Conservation (phyloP, 2,329 filamentous ascomycete genomes). For the Lojkania enalia region DNA sequence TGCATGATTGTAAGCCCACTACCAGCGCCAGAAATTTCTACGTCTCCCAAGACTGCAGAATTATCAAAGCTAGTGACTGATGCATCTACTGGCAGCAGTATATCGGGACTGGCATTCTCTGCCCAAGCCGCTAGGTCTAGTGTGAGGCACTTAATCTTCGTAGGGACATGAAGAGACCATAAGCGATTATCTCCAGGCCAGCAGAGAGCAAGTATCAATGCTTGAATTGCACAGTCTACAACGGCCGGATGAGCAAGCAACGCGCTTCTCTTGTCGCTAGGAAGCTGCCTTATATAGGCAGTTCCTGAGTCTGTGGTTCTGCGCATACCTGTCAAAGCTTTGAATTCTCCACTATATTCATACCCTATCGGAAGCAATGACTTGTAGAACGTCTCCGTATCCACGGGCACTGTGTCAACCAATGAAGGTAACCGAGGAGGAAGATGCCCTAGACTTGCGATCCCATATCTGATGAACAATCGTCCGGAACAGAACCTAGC, state of each 20-base stretch:
- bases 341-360: constrained; percentile 17
- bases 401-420: neutral
- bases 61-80: too few species aligned
- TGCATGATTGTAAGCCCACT: constrained; percentile 7
- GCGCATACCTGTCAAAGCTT: neutral
- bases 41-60: neutral
- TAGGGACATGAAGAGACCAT: constrained; percentile 23
- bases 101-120: too few species aligned
- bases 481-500: neutral
- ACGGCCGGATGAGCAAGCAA: constrained; percentile 20
- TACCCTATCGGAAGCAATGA: constrained; percentile 16
- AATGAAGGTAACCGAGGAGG: neutral
- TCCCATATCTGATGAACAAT: neutral
- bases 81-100: too few species aligned
- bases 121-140: too few species aligned
- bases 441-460: neutral
- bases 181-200: constrained; percentile 31
- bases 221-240: constrained; percentile 36
- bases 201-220: constrained; percentile 28
- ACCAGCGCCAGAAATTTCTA: constrained; percentile 6
- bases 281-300: neutral
- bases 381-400: constrained; percentile 13
- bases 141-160: constrained; percentile 14
- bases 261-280: neutral
- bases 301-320: neutral